Evolutionary conservation across 305 asterid species (phyloP).

Genomic region (Rubia balearica): DNA sequence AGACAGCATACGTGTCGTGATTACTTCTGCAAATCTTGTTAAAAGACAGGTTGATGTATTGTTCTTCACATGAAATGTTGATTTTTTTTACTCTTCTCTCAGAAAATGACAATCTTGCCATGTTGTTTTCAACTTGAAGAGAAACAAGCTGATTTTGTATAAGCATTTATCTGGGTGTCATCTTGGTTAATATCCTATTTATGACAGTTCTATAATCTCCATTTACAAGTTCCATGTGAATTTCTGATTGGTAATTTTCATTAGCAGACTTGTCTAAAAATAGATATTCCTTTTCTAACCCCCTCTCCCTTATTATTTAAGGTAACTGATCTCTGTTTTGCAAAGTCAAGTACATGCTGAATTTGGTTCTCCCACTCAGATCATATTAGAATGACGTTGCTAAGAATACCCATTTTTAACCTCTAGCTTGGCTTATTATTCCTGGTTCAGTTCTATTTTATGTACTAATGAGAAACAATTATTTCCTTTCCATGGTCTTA

Average conservation of each 20-base stretch:
- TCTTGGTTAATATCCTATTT: neutral
- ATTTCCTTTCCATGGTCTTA: neutral
- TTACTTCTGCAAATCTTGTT: conserved; percentile 88
- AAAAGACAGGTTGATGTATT: conserved; percentile 55
- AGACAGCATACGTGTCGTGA: conserved; percentile 62
- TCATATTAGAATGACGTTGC: neutral
- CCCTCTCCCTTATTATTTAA: neutral
- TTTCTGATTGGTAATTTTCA: neutral
- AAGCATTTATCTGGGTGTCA: neutral
- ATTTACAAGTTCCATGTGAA: neutral
- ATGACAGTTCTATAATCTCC: neutral
- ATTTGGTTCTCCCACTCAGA: neutral
- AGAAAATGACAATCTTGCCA: neutral
- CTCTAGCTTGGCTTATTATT: neutral
- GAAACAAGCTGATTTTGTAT: neutral
- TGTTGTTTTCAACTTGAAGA: neutral
- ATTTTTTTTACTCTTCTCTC: neutral
- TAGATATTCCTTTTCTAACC: too few relatives aligned
- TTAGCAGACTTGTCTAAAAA: neutral
- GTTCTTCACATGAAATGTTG: conserved; percentile 4
- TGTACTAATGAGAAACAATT: neutral
- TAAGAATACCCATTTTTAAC: neutral
- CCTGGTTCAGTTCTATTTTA: neutral
- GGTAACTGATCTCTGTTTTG: too few relatives aligned
- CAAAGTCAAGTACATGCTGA: neutral